Evolutionary conservation across 192 early-diverging fungal species (phyloP).

Genomic region (Entomortierella beljakovae): DNA sequence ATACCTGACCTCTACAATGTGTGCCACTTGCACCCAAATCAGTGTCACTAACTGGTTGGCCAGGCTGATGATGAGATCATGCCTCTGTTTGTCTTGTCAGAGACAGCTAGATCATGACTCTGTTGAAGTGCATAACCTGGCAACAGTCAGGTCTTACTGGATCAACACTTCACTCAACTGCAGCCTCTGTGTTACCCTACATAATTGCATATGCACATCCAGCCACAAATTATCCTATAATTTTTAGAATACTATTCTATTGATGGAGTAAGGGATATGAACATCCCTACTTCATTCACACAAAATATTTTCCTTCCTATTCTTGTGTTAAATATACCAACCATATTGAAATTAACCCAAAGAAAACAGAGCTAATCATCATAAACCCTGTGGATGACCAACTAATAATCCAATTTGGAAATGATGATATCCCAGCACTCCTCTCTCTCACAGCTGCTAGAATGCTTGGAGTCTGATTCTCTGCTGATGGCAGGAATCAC

Average conservation of each 20-base stretch:
- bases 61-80: conserved; percentile 1
- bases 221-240: conserved; percentile 9
- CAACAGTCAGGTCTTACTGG: conserved; percentile 1
- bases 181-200: conserved; percentile 1
- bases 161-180: not conserved
- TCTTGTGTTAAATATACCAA: too few relatives aligned
- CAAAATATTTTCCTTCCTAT: too few relatives aligned
- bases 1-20: too few relatives aligned
- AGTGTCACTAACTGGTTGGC: too few relatives aligned
- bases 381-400: conserved; percentile 1
- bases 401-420: not conserved
- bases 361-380: conserved; percentile 27
- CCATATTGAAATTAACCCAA: conserved; percentile 31
- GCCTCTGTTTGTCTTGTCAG: not conserved
- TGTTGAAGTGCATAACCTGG: conserved; percentile 3
- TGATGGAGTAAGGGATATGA: conserved; percentile 16
- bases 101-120: not conserved
- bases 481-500: not conserved
- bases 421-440: not conserved
- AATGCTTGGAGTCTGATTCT: conserved; percentile 5
- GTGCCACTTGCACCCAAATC: too few relatives aligned
- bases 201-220: conserved; percentile 5
- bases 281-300: too few relatives aligned
- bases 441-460: not conserved
- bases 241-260: conserved; percentile 3